Evolutionary conservation across 2,329 filamentous ascomycete genomes (phyloP).

Genomic region (Stromatinia cepivora): DNA sequence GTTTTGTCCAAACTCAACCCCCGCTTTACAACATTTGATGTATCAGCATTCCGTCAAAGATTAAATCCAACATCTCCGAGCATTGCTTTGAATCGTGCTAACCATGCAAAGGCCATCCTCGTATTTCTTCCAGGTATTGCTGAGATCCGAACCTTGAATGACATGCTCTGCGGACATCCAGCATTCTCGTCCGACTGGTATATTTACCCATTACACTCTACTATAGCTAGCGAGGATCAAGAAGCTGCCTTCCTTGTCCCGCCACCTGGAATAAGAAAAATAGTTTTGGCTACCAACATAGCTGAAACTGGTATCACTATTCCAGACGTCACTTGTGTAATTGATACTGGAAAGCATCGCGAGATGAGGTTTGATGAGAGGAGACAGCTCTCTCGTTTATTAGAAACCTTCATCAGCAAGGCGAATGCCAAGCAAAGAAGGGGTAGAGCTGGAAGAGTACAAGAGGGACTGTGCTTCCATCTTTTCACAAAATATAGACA

Average conservation of each 20-base stretch:
- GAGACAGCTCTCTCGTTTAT: slow-evolving; percentile 82
- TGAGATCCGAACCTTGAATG: slow-evolving; percentile 86
- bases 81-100: neutral
- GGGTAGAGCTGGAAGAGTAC: slow-evolving; percentile 91
- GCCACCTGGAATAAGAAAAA: slow-evolving; percentile 79
- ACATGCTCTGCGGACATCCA: slow-evolving; percentile 75
- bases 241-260: slow-evolving; percentile 89
- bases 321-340: slow-evolving; percentile 93
- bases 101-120: slow-evolving; percentile 67
- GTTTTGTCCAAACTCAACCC: neutral
- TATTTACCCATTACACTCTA: slow-evolving; percentile 87
- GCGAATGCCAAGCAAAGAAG: slow-evolving; percentile 95
- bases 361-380: slow-evolving; percentile 97
- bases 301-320: slow-evolving; percentile 99
- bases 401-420: slow-evolving; percentile 92
- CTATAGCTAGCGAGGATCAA: slow-evolving; percentile 94
- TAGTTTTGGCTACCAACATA: slow-evolving; percentile 96
- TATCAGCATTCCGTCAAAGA: neutral
- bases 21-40: neutral
- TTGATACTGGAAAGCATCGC: slow-evolving; percentile 95
- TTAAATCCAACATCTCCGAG: too few relatives aligned
- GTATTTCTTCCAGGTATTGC: slow-evolving; percentile 93
- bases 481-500: slow-evolving; percentile 89
- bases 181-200: slow-evolving; percentile 77
- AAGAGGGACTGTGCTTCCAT: slow-evolving; percentile 93